These are phyloP conservation scores for Sphagnum magellanicum DNA, from an alignment of 228 moss, liverwort and hornwort genomes.

Conservation along the genomic window DNA sequence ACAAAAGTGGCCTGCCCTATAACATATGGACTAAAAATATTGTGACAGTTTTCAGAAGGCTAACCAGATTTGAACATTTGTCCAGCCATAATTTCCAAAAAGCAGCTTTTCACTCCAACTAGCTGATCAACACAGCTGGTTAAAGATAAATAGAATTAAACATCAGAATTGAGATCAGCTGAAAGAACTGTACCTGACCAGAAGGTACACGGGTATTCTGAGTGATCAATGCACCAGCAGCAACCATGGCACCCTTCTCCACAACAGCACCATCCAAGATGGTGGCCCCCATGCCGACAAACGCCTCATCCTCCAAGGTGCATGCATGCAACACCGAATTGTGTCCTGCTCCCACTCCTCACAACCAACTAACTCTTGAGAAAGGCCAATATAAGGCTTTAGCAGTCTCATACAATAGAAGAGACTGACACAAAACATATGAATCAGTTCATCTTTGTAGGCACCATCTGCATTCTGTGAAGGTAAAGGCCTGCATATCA, in stretches of 20 bases:
- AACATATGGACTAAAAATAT: too few species aligned
- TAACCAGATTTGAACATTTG: too few species aligned
- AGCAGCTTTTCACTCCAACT: too few species aligned
- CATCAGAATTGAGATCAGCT: too few species aligned
- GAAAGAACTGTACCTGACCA: constrained; percentile 58
- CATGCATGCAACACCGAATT: constrained; percentile 95
- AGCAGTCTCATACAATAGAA: background rate
- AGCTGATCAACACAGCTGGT: too few species aligned
- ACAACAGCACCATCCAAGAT: constrained; percentile 91
- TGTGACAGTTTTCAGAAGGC: too few species aligned
- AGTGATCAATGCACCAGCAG: constrained; percentile 78
- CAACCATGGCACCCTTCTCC: constrained; percentile 91
- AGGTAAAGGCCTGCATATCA: too few species aligned
- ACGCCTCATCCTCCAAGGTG: constrained; percentile 84
- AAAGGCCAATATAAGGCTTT: background rate
- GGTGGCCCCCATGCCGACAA: constrained; percentile 97
- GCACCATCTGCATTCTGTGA: too few species aligned
- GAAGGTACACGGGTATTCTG: constrained; percentile 72
- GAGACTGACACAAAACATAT: background rate
- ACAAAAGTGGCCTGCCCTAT: too few species aligned
- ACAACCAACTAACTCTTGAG: background rate
- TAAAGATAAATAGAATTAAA: too few species aligned
- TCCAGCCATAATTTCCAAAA: too few species aligned
- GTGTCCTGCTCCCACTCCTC: constrained; percentile 49
- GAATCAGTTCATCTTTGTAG: too few species aligned